Conservation (phyloP, 2,329 filamentous ascomycete genomes). For the Plenodomus biglobosus region DNA sequence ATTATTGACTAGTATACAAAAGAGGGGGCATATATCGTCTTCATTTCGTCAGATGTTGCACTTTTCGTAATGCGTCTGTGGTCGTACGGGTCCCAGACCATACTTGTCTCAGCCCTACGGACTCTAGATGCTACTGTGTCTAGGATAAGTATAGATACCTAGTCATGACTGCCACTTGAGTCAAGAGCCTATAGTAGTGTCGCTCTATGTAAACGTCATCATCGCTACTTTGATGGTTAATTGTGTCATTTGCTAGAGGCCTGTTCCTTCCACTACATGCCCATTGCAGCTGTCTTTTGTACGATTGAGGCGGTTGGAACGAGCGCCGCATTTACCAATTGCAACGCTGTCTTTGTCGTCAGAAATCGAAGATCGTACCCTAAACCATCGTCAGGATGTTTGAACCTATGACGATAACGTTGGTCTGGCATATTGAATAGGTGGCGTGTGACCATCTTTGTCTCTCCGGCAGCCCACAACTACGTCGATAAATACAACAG, state of each 20-base stretch:
- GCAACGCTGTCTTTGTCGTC: neutral
- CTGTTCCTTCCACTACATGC: neutral
- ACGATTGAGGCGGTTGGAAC: neutral
- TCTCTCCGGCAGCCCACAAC: neutral
- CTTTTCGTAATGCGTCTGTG: slow-evolving; percentile 11
- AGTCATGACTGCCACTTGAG: slow-evolving; percentile 5
- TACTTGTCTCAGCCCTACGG: slow-evolving; percentile 32
- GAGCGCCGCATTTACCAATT: too few species aligned
- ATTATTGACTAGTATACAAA: neutral
- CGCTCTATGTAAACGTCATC: neutral
- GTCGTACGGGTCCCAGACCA: slow-evolving; percentile 20
- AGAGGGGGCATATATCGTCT: neutral
- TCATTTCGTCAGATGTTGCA: neutral
- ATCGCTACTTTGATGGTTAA: neutral
- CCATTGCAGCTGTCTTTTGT: neutral
- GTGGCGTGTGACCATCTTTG: neutral
- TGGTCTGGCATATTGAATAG: neutral
- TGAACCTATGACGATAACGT: neutral
- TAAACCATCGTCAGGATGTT: neutral
- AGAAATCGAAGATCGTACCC: neutral
- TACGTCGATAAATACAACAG: neutral
- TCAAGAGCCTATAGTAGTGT: slow-evolving; percentile 3
- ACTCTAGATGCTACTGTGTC: slow-evolving; percentile 29
- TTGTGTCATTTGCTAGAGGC: neutral
- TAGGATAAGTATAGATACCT: slow-evolving; percentile 9